Evolutionary conservation across 2,329 filamentous ascomycete genomes (phyloP).

Genomic region (Sporothrix protearum): DNA sequence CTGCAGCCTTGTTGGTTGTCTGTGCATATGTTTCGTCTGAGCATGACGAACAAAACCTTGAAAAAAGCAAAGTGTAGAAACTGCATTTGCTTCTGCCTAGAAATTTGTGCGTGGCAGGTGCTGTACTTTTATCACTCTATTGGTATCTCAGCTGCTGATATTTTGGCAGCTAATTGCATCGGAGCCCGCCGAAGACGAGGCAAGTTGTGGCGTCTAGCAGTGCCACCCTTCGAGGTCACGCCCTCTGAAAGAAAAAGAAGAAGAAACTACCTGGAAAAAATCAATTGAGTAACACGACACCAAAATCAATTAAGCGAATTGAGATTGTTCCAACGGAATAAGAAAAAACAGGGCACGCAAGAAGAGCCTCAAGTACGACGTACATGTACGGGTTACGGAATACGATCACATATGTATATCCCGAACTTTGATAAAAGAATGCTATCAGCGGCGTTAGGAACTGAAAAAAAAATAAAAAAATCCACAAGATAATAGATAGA

Average conservation of each 20-base stretch:
- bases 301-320: background rate
- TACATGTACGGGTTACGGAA: background rate
- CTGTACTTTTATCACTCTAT: background rate
- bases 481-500: background rate
- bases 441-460: background rate
- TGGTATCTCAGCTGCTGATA: background rate
- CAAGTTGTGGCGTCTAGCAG: background rate
- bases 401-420: background rate
- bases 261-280: background rate
- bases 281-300: background rate
- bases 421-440: background rate
- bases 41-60: background rate
- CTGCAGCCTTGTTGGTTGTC: background rate
- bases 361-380: background rate
- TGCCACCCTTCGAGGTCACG: background rate
- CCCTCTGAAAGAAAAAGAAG: background rate
- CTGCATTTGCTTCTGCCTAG: background rate
- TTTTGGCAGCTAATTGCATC: background rate
- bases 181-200: conserved; percentile 13
- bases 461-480: no score
- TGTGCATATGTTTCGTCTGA: background rate
- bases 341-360: background rate
- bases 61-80: background rate
- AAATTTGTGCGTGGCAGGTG: conserved; percentile 1
- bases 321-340: no score